A percentile compares a stretch with the other conserved stretches of the same genome.
phyloP scores from a whole-genome alignment of 2,329 filamentous ascomycete species.

The Aspergillus ibericus region DNA sequence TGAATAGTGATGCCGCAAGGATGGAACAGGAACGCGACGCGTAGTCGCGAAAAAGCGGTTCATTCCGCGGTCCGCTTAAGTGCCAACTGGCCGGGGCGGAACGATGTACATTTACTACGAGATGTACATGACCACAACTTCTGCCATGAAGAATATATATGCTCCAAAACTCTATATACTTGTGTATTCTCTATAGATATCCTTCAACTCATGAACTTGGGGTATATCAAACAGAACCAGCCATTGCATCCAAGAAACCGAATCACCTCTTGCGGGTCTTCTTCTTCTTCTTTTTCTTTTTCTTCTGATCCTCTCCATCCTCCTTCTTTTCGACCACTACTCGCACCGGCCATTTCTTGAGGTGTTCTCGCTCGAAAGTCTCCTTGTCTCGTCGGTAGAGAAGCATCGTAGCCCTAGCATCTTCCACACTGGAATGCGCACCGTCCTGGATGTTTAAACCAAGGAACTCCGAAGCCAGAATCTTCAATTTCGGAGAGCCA shows the following conservation, averaged over 20 bases:
- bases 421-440: constrained; percentile 64
- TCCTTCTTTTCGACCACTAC: constrained; percentile 34
- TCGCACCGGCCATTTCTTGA: constrained; percentile 61
- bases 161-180: not conserved
- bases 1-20: not conserved
- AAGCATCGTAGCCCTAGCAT: constrained; percentile 87
- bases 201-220: constrained; percentile 10
- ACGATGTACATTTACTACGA: not conserved
- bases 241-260: not conserved
- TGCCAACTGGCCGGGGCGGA: not conserved
- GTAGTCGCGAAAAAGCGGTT: not conserved
- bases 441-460: constrained; percentile 62
- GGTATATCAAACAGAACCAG: constrained; percentile 19
- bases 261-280: constrained; percentile 45
- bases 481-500: constrained; percentile 54
- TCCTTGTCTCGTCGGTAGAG: constrained; percentile 81
- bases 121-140: too few species aligned
- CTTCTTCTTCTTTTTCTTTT: constrained; percentile 52
- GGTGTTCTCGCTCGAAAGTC: constrained; percentile 79
- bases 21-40: not conserved
- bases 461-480: constrained; percentile 57
- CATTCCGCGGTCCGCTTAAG: not conserved
- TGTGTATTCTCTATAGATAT: not conserved
- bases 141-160: not conserved
- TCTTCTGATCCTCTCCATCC: constrained; percentile 39